Evolutionary conservation across 1,139 yeast species (phyloP).

Genomic region (Zygoascus hellenicus): DNA sequence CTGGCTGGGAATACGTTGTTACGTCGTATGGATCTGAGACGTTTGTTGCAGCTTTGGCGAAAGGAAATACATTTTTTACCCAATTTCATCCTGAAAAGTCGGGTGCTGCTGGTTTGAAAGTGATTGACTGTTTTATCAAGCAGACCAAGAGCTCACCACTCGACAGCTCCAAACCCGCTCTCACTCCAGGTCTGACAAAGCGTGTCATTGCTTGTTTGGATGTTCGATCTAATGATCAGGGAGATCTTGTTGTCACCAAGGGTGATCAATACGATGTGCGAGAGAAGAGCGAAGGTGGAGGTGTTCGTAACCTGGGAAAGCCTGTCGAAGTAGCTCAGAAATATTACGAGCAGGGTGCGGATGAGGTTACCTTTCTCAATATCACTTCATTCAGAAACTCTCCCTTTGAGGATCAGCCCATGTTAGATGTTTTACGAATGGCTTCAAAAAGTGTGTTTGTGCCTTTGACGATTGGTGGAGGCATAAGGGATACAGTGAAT

Average conservation of each 20-base stretch:
- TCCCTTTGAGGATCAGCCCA: slow-evolving; percentile 86
- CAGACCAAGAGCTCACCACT: slow-evolving; percentile 32
- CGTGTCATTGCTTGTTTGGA: slow-evolving; percentile 94
- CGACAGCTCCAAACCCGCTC: slow-evolving; percentile 4
- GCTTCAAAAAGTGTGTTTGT: slow-evolving; percentile 92
- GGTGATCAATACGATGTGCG: slow-evolving; percentile 98
- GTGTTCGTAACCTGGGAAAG: slow-evolving; percentile 87
- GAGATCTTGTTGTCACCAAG: slow-evolving; percentile 93
- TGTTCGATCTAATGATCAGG: slow-evolving; percentile 89
- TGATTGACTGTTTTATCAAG: slow-evolving; percentile 64
- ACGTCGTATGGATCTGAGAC: slow-evolving; percentile 72
- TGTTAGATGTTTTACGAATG: slow-evolving; percentile 76
- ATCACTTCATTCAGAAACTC: slow-evolving; percentile 93
- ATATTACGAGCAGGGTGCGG: slow-evolving; percentile 92
- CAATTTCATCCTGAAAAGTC: slow-evolving; percentile 98
- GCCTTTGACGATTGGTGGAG: slow-evolving; percentile 97
- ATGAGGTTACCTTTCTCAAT: slow-evolving; percentile 88
- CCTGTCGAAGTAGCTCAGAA: slow-evolving; percentile 91
- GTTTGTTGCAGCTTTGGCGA: slow-evolving; percentile 78
- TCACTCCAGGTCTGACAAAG: slow-evolving; percentile 58
- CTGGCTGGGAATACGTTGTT: slow-evolving; percentile 76
- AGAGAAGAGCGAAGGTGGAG: slow-evolving; percentile 47
- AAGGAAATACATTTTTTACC: slow-evolving; percentile 80
- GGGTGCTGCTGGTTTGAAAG: slow-evolving; percentile 78
- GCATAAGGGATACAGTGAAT: slow-evolving; percentile 83